Percentiles rank a stretch among this genome's conserved stretches.
These are phyloP conservation scores for Collybia nuda DNA, from an alignment of 768 basidiomycete genomes.

Conservation along the genomic window DNA sequence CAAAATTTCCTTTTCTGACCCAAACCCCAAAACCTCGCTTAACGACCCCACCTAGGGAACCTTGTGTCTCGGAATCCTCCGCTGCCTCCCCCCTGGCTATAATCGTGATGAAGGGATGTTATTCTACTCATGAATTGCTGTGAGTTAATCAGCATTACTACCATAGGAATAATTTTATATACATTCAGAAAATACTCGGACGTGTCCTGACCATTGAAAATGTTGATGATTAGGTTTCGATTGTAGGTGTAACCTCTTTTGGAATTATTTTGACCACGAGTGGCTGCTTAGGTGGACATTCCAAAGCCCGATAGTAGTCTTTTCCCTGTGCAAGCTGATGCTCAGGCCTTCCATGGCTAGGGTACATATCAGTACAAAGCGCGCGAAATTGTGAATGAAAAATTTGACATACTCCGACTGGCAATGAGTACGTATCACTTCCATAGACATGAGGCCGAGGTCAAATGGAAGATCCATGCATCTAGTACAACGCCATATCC, in stretches of 20 bases:
- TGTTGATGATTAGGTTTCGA: no score
- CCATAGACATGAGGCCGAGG: conserved; percentile 17
- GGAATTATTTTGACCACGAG: conserved; percentile 7
- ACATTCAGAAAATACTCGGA: no score
- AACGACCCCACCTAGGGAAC: no score
- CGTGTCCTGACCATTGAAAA: no score
- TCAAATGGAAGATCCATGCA: conserved; percentile 23
- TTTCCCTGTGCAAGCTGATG: neutral
- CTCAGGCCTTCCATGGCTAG: neutral
- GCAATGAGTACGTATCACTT: conserved; percentile 17
- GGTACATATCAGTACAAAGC: neutral
- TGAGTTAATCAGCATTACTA: no score
- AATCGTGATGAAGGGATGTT: no score
- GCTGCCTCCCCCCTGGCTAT: no score
- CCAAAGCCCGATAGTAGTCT: conserved; percentile 7
- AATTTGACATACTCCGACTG: conserved; percentile 1
- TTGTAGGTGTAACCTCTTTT: neutral
- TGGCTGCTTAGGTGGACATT: conserved; percentile 2
- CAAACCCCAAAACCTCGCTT: no score
- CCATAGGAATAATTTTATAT: conserved; percentile 13
- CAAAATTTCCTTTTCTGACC: no score
- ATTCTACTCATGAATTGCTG: no score
- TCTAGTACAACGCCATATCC: conserved; percentile 25
- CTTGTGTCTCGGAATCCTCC: no score
- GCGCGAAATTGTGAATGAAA: neutral